These are phyloP conservation scores for Starmerella asiatica DNA, from an alignment of 805 yeast genomes.

Conservation along the genomic window DNA sequence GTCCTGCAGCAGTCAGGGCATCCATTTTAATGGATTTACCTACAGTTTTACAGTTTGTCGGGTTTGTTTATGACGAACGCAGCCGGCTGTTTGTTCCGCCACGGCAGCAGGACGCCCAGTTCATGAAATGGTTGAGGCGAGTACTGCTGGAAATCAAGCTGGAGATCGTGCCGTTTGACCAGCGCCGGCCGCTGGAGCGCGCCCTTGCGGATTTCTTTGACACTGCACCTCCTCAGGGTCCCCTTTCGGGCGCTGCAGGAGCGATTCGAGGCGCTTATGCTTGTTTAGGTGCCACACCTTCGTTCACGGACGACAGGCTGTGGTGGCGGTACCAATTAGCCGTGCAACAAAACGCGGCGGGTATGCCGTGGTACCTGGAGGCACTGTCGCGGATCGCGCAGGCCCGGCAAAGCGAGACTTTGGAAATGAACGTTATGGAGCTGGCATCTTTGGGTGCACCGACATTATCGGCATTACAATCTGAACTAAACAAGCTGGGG, in stretches of 20 bases:
- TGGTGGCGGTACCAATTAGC: conserved; percentile 36
- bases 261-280: background rate
- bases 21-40: conserved; percentile 8
- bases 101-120: background rate
- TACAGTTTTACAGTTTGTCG: conserved; percentile 18
- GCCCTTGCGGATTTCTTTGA: conserved; percentile 4
- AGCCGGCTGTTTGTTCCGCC: conserved; percentile 12
- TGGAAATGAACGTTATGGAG: conserved; percentile 35
- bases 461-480: conserved; percentile 37
- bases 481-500: conserved; percentile 30
- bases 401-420: conserved; percentile 34
- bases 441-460: conserved; percentile 40
- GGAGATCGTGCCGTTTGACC: background rate
- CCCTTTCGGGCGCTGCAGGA: background rate
- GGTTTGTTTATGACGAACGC: conserved; percentile 17
- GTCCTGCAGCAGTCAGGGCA: conserved; percentile 1
- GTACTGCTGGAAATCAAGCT: conserved; percentile 10
- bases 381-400: conserved; percentile 40
- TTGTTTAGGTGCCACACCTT: conserved; percentile 13
- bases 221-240: background rate
- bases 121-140: conserved; percentile 7
- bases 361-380: conserved; percentile 42
- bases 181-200: conserved; percentile 4
- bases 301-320: conserved; percentile 34
- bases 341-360: conserved; percentile 33